Percentiles rank a stretch among this genome's conserved stretches.
These are phyloP conservation scores for Pseudogymnoascus sp. DNA, from an alignment of 2,329 filamentous ascomycete genomes.

Conservation along the genomic window DNA sequence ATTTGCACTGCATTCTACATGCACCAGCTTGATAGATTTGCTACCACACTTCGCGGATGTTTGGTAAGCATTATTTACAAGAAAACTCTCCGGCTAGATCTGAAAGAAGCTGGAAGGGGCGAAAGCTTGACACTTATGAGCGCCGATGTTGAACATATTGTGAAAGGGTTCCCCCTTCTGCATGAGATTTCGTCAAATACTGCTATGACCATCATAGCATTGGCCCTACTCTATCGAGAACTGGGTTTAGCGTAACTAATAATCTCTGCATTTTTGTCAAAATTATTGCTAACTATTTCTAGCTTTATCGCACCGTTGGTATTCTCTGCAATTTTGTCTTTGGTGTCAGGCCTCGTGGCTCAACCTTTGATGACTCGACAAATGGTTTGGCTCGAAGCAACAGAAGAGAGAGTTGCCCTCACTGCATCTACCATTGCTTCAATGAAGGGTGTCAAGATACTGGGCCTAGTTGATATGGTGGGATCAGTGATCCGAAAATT, in stretches of 20 bases:
- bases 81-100: constrained; percentile 18
- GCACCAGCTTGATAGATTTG: constrained; percentile 17
- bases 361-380: constrained; percentile 14
- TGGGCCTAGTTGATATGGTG: constrained; percentile 33
- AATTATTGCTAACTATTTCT: background rate
- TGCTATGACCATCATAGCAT: constrained; percentile 24
- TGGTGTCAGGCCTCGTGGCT: background rate
- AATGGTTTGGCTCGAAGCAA: constrained; percentile 33
- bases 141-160: constrained; percentile 37
- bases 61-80: constrained; percentile 24
- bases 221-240: constrained; percentile 26
- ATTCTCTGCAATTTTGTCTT: background rate
- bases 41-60: constrained; percentile 23
- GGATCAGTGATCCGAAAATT: background rate
- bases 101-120: background rate
- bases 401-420: constrained; percentile 36
- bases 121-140: constrained; percentile 33
- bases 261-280: constrained; percentile 9
- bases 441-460: constrained; percentile 42
- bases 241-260: constrained; percentile 25
- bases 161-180: constrained; percentile 27
- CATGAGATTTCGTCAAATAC: constrained; percentile 29
- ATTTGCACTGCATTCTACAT: background rate
- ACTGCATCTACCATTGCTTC: constrained; percentile 35
- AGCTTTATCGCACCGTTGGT: background rate